A percentile compares a stretch with the other conserved stretches of the same genome.
Conservation (phyloP, 768 basidiomycete species). For the Suillus luteus region DNA sequence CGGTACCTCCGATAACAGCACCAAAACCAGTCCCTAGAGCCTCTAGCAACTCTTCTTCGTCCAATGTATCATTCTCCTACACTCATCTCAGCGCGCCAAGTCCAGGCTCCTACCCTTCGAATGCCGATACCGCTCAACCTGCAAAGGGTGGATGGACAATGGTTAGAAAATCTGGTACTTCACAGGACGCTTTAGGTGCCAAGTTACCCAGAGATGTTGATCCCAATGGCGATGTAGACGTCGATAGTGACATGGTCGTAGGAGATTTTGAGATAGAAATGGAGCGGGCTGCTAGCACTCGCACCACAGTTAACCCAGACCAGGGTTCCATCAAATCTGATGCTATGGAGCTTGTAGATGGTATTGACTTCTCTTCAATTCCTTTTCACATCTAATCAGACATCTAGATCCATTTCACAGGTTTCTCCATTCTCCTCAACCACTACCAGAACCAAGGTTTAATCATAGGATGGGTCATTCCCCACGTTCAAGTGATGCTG, state of each 20-base stretch:
- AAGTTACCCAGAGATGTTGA: constrained; percentile 24
- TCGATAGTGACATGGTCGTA: constrained; percentile 76
- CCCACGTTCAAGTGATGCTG: constrained; percentile 38
- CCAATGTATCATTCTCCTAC: constrained; percentile 76
- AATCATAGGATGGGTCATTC: constrained; percentile 15
- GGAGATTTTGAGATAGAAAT: constrained; percentile 72
- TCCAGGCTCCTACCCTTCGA: constrained; percentile 74
- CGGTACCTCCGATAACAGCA: constrained; percentile 42
- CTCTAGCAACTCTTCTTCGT: constrained; percentile 54
- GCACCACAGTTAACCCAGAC: constrained; percentile 44
- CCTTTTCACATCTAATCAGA: constrained; percentile 32
- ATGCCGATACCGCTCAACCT: constrained; percentile 41
- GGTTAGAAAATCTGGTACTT: constrained; percentile 48
- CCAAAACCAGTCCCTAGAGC: constrained; percentile 59
- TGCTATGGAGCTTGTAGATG: constrained; percentile 74
- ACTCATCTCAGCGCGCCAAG: constrained; percentile 77
- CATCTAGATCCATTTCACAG: constrained; percentile 60
- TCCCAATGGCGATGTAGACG: constrained; percentile 54
- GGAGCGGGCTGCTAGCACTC: constrained; percentile 30
- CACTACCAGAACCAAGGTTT: constrained; percentile 20
- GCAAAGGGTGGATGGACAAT: constrained; percentile 78
- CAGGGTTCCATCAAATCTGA: constrained; percentile 61
- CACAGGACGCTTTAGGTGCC: constrained; percentile 27
- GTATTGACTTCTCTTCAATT: constrained; percentile 42
- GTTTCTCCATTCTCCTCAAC: constrained; percentile 41